Base-by-base conservation (phyloP, 1,284 basidiomycete genomes). In the Coriolopsis trogii region DNA sequence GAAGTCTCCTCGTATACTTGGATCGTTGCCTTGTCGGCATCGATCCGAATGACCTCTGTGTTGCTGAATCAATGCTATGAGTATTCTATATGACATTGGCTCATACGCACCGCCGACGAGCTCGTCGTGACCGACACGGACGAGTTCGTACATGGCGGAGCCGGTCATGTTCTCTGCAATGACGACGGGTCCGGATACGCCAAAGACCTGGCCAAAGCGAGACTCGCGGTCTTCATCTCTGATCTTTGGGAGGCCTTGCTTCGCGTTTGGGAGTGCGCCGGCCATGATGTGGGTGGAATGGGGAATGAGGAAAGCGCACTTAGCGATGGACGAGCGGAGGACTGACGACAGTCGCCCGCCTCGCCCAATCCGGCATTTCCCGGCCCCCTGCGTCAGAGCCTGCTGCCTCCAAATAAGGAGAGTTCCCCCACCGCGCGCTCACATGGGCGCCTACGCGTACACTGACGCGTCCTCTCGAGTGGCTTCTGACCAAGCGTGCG, bases 1-100 rank as follows among this genome's bases (percentile, higher is more conserved):
- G 95, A 95, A 4, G 95, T 98, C 78, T 98, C 95, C 71, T 98
- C 97, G 70, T 99, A 99, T n/a, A 99, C 97, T 74, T 99, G 97
- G 59, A 99, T 98, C 7, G 96, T 99, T 45, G 93, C 91, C 75
- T 98, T 95, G 75, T 97, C 95, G 53, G 86, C 85, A 65, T 98
- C 95, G 73, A 98, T 97, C 67, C 95, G 85, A 64, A 98, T 98
- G 66, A 98, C 95, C 91, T 98, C 95, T 94, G 66, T 41, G 44
- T 4, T 33, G 45, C 21, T 4, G 12, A 10, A 18, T 48, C 34
- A 54, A 13, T 20, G 8, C 31, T 18, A 18, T 21, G 21, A 2
- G 21, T 18, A 9, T 2, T 3, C 18, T 37, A 23, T 21, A 41
- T 21, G 15, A 26, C 39, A 29, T 40, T 30, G 44, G 23, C 42